Percentiles rank a stretch among this genome's conserved stretches.
These are phyloP conservation scores for Leishmania turanica DNA, from an alignment of 208 protist species.

Conservation along the genomic window DNA sequence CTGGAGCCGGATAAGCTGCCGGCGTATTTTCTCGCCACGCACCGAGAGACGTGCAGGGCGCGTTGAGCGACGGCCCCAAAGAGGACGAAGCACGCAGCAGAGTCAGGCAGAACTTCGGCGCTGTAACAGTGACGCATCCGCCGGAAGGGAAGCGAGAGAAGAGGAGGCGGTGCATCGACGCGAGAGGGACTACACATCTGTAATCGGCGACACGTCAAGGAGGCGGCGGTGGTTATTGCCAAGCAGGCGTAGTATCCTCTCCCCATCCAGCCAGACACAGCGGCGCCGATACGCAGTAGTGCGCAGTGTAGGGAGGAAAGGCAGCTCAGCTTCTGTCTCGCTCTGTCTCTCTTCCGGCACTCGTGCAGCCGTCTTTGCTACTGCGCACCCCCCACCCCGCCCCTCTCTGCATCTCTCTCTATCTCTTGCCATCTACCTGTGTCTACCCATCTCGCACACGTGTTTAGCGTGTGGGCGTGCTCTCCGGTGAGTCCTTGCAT, in stretches of 20 bases:
- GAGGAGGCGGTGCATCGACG: not conserved
- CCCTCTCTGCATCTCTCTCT: not conserved
- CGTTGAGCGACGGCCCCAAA: too few species aligned
- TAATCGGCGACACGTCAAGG: not conserved
- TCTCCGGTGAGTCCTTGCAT: too few species aligned
- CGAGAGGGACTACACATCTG: not conserved
- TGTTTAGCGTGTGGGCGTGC: too few species aligned
- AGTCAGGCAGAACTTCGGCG: not conserved
- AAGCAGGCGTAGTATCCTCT: not conserved
- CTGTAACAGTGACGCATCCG: not conserved
- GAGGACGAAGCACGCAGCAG: not conserved
- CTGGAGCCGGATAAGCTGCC: too few species aligned
- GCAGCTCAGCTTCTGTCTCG: not conserved
- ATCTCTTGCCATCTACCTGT: too few species aligned
- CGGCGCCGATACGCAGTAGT: not conserved
- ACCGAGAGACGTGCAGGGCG: not conserved
- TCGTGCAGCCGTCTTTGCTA: not conserved
- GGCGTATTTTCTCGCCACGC: not conserved
- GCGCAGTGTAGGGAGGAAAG: not conserved
- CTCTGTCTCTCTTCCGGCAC: not conserved
- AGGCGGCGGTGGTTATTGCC: not conserved
- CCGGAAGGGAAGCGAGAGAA: not conserved
- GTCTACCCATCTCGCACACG: too few species aligned
- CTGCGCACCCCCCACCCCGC: not conserved
- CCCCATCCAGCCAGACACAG: not conserved